These are phyloP conservation scores for Coniophora puteana DNA, from an alignment of 1,284 basidiomycete genomes.

Conservation along the genomic window DNA sequence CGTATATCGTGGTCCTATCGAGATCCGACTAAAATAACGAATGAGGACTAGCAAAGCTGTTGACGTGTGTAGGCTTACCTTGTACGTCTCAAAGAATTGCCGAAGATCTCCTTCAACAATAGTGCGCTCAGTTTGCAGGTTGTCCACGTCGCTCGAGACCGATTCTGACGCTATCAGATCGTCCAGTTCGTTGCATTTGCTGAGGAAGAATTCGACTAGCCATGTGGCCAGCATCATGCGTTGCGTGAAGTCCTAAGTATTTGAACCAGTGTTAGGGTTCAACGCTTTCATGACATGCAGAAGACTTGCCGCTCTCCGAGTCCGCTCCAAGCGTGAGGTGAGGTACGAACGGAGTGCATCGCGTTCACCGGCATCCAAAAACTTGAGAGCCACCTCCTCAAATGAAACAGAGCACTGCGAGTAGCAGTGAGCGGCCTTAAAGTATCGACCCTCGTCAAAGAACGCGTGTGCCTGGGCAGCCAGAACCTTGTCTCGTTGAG, in stretches of 20 bases:
- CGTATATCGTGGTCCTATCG: conserved; percentile 83
- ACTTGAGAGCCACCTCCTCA: conserved; percentile 90
- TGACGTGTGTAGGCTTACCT: conserved; percentile 42
- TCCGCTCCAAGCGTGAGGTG: conserved; percentile 81
- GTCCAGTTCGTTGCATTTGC: conserved; percentile 95
- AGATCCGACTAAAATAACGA: conserved; percentile 61
- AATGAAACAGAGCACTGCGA: conserved; percentile 87
- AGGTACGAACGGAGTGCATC: conserved; percentile 93
- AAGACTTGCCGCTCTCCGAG: conserved; percentile 65
- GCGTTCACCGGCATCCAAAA: conserved; percentile 88
- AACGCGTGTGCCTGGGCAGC: conserved; percentile 84
- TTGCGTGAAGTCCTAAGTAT: conserved; percentile 78
- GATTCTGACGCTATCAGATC: conserved; percentile 85
- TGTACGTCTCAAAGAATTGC: conserved; percentile 92
- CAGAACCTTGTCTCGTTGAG: conserved; percentile 83
- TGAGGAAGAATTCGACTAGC: conserved; percentile 96
- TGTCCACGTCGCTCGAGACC: conserved; percentile 83
- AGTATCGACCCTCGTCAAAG: conserved; percentile 80
- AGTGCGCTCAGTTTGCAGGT: conserved; percentile 74
- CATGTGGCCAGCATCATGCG: conserved; percentile 98
- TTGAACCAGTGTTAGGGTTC: neutral
- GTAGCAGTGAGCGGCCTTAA: conserved; percentile 90
- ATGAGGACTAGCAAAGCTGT: conserved; percentile 3
- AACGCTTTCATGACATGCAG: neutral
- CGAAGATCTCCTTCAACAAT: conserved; percentile 92